These are phyloP conservation scores for Rutidosis leptorrhynchoides DNA, from an alignment of 129 eudicot species.

Conservation along the genomic window DNA sequence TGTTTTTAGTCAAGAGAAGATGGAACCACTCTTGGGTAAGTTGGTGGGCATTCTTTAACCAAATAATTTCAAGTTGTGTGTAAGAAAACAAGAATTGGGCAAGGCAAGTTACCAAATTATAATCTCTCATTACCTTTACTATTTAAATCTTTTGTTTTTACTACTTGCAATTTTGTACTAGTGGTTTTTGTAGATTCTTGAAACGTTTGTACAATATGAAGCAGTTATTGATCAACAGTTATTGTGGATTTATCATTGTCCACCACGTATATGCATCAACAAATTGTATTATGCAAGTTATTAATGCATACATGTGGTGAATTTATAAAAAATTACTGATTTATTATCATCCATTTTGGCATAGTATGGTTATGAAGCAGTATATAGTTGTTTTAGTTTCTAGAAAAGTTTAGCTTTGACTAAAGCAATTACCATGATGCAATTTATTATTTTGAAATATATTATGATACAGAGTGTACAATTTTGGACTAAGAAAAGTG, in stretches of 20 bases:
- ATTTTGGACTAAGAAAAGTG: slow-evolving; percentile 11
- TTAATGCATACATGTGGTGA: too few relatives aligned
- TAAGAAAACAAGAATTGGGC: slow-evolving; percentile 8
- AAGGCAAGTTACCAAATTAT: slow-evolving; percentile 37
- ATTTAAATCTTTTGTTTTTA: slow-evolving; percentile 20
- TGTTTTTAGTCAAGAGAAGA: slow-evolving; percentile 74
- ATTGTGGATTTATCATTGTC: too few relatives aligned
- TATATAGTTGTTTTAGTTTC: slow-evolving; percentile 15
- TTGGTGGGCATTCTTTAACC: slow-evolving; percentile 58
- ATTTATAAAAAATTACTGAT: too few relatives aligned
- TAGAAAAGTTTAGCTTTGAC: slow-evolving; percentile 29
- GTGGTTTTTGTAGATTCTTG: neutral
- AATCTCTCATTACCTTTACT: neutral
- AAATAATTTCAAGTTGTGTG: slow-evolving; percentile 26
- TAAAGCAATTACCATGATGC: slow-evolving; percentile 23
- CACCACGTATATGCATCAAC: too few relatives aligned
- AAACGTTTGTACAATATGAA: neutral
- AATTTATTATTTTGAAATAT: neutral
- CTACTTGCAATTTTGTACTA: slow-evolving; percentile 18
- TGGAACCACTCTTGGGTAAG: slow-evolving; percentile 63
- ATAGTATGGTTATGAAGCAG: neutral
- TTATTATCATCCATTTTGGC: too few relatives aligned
- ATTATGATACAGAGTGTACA: neutral
- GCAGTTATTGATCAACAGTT: too few relatives aligned
- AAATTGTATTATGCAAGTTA: too few relatives aligned